phyloP scores from a whole-genome alignment of 768 basidiomycete genomes.

The Russula vinacea region DNA sequence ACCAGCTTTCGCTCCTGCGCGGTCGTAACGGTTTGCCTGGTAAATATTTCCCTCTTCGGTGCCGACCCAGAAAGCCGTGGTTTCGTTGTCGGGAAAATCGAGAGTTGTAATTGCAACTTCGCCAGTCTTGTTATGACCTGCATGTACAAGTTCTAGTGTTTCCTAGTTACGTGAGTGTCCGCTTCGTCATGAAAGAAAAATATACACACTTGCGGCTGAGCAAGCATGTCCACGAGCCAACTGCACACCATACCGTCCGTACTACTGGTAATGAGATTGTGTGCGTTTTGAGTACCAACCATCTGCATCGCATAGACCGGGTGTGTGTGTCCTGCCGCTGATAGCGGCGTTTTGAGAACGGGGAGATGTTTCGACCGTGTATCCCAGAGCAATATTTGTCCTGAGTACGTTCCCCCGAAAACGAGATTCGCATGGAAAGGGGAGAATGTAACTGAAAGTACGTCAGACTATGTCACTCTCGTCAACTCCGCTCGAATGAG shows the following conservation, averaged over 20 bases:
- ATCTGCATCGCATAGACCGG: constrained; percentile 98
- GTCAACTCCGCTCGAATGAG: constrained; percentile 21
- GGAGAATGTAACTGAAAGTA: constrained; percentile 93
- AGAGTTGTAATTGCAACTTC: constrained; percentile 93
- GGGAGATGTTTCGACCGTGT: constrained; percentile 95
- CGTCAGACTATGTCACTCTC: constrained; percentile 64
- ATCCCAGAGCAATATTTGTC: constrained; percentile 97
- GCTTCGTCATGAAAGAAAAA: not conserved
- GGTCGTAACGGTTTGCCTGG: constrained; percentile 94
- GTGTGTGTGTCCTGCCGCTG: constrained; percentile 95
- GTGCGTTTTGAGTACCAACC: constrained; percentile 98
- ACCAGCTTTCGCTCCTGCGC: constrained; percentile 95
- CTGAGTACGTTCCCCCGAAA: constrained; percentile 99
- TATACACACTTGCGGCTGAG: constrained; percentile 80
- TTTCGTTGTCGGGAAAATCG: constrained; percentile 95
- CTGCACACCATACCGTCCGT: constrained; percentile 97
- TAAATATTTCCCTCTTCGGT: constrained; percentile 98
- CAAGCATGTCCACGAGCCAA: constrained; percentile 98
- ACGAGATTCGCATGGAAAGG: constrained; percentile 97
- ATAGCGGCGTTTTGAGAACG: constrained; percentile 93
- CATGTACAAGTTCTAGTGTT: constrained; percentile 85
- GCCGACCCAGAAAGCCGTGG: constrained; percentile 95
- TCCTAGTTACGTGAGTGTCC: constrained; percentile 51
- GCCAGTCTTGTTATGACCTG: constrained; percentile 92
- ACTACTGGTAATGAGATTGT: constrained; percentile 94